Evolutionary conservation across 257 asterid genomes (phyloP), one percentile per base, ranked within the genome.

Genomic region (Solanum piurae): DNA sequence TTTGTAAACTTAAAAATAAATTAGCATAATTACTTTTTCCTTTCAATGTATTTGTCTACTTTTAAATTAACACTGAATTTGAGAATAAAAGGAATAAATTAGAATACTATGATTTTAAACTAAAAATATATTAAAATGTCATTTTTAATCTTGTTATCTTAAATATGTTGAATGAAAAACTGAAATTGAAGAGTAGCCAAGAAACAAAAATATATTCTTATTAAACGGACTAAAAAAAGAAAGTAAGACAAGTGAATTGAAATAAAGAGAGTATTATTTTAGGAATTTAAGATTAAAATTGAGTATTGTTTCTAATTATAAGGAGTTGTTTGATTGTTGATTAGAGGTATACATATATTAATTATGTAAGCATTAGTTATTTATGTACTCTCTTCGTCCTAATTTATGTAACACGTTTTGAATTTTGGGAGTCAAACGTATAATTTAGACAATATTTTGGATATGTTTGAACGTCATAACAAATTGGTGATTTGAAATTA

Each of bases 151-250:
- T n/a, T 4, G 1, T n/a, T 0, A 11, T n/a, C 14, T n/a, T 62
- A 23, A 20, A 62, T n/a, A 62, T 62, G 71, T 0, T n/a, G 29
- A 16, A 25, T 62, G 16, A n/a, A n/a, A 23, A n/a, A n/a, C 1
- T n/a, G 8, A n/a, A n/a, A 10, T 23, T 23, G 69, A 62, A 64
- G 71, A 62, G 7, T 10, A n/a, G 1, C 29, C 5, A 58, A 58
- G 0, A 58, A 58, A 21, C 0, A 62, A 62, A 62, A 23, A 62
- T 62, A 23, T 1, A 21, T 62, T 62, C 0, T 0, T 62, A n/a
- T n/a, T n/a, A 62, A 62, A 62, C 0, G 3, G 14, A n/a, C 29
- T 10, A 62, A n/a, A 62, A 23, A 23, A 21, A 20, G 2, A 58
- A 62, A 62, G 16, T n/a, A n/a, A 62, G 38, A 29, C 23, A 69